These are phyloP conservation scores for Fusarium austroafricanum DNA, from an alignment of 2,329 filamentous ascomycete species.

Conservation along the genomic window DNA sequence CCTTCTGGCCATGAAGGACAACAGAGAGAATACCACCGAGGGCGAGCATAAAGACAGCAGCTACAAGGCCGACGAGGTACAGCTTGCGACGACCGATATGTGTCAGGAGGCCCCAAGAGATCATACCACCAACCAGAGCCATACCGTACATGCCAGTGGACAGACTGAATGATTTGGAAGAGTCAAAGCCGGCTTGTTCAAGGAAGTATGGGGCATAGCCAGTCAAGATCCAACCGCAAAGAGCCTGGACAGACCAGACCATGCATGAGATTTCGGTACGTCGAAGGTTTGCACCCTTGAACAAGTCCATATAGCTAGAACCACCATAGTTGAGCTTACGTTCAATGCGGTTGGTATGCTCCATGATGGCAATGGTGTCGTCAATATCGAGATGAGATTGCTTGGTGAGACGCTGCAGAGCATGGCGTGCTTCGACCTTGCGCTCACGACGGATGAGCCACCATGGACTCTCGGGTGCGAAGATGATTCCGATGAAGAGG, in stretches of 20 bases:
- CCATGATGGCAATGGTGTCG: conserved; percentile 56
- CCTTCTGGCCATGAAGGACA: conserved; percentile 42
- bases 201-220: conserved; percentile 54
- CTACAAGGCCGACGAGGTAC: conserved; percentile 52
- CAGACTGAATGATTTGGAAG: conserved; percentile 53
- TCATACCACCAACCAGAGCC: conserved; percentile 53
- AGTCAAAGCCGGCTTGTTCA: conserved; percentile 54
- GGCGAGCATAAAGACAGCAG: conserved; percentile 49
- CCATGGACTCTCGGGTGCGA: conserved; percentile 55
- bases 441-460: conserved; percentile 54
- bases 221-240: conserved; percentile 38
- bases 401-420: conserved; percentile 47
- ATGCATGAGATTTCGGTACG: conserved; percentile 46
- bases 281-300: conserved; percentile 41
- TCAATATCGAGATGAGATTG: conserved; percentile 51
- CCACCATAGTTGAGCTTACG: conserved; percentile 52
- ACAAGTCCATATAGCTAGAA: conserved; percentile 33
- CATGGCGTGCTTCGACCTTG: conserved; percentile 47
- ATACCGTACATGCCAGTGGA: conserved; percentile 54
- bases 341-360: conserved; percentile 57
- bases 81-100: conserved; percentile 54
- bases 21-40: conserved; percentile 54
- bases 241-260: conserved; percentile 41
- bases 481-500: conserved; percentile 49
- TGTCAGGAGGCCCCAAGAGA: conserved; percentile 55